Evolutionary conservation across 148 eudicot species (phyloP).

Genomic region (Oxyria digyna): DNA sequence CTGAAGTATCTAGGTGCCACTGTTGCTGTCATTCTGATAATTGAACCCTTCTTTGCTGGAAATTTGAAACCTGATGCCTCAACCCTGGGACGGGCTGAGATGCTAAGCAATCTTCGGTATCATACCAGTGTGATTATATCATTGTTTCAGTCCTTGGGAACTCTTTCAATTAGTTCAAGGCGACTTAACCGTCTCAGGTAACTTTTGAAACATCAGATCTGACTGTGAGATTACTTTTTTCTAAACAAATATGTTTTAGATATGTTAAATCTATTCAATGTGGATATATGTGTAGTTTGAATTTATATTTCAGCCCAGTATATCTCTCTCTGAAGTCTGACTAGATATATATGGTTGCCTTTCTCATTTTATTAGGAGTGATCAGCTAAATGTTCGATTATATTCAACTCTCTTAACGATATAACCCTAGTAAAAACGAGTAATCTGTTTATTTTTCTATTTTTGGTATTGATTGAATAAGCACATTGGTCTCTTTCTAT

Average conservation of each 20-base stretch:
- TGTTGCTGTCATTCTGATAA: constrained; percentile 88
- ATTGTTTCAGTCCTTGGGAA: constrained; percentile 84
- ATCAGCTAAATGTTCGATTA: neutral
- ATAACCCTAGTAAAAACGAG: neutral
- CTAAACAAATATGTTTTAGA: neutral
- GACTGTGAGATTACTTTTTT: constrained; percentile 6
- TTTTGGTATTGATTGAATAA: neutral
- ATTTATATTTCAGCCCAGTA: neutral
- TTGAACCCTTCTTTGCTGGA: constrained; percentile 98
- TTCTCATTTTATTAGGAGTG: neutral
- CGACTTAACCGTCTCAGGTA: constrained; percentile 96
- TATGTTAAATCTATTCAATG: neutral
- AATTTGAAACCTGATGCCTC: constrained; percentile 78
- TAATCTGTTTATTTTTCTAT: neutral
- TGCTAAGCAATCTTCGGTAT: constrained; percentile 96
- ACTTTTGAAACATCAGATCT: constrained; percentile 6
- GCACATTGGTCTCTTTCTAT: neutral
- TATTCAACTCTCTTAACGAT: neutral
- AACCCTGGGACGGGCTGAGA: constrained; percentile 95
- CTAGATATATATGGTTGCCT: neutral
- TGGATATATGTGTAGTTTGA: neutral
- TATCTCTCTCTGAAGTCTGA: neutral
- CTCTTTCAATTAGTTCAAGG: constrained; percentile 88
- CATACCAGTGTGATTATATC: constrained; percentile 96
- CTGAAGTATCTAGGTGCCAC: constrained; percentile 97